Percentiles rank a stretch among this genome's conserved stretches.
phyloP scores from a whole-genome alignment of 306 rosid species.

The Prunus mume region DNA sequence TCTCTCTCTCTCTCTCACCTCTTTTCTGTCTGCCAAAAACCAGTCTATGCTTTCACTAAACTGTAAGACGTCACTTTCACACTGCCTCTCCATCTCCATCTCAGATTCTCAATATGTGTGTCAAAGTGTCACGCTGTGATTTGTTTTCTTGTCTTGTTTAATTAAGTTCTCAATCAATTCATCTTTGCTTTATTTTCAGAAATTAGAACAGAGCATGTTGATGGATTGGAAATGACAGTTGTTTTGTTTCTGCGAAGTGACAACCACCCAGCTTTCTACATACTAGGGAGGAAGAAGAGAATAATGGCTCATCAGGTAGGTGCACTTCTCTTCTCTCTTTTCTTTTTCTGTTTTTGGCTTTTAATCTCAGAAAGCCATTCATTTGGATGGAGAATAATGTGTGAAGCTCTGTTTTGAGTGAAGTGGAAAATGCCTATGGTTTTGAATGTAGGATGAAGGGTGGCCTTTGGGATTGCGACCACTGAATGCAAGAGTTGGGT shows the following conservation, averaged over 20 bases:
- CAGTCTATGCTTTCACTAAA: neutral
- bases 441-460: constrained; percentile 62
- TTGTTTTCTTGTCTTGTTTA: neutral
- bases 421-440: no score
- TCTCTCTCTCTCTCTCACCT: constrained; percentile 18
- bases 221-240: constrained; percentile 29
- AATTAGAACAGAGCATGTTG: neutral
- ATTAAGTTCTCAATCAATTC: neutral
- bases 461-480: constrained; percentile 86
- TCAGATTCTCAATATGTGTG: neutral
- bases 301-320: constrained; percentile 72
- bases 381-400: neutral
- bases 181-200: constrained; percentile 9
- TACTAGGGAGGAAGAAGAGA: neutral
- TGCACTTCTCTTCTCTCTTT: neutral
- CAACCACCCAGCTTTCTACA: constrained; percentile 9
- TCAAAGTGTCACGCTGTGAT: neutral
- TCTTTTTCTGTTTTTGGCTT: neutral
- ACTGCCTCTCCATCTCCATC: neutral
- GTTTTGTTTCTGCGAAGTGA: constrained; percentile 27
- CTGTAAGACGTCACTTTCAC: constrained; percentile 35
- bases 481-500: constrained; percentile 59
- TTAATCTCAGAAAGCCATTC: no score
- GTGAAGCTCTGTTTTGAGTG: no score
- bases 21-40: constrained; percentile 17